These are phyloP conservation scores for Clavariopsis aquatica DNA, from an alignment of 495 filamentous ascomycete genomes.

Conservation along the genomic window DNA sequence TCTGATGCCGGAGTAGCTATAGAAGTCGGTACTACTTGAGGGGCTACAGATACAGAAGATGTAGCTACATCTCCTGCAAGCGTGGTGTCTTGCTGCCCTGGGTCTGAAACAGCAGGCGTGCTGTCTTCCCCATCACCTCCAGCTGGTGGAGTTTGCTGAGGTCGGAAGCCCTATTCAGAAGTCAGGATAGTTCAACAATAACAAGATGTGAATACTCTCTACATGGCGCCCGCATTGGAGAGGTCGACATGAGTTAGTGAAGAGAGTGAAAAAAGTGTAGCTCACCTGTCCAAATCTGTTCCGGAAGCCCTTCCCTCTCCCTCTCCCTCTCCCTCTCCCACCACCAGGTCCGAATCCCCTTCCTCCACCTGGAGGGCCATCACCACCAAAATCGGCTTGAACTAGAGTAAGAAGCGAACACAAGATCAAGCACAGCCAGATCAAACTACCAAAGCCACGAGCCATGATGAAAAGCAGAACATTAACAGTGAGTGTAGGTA, in stretches of 20 bases:
- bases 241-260: not conserved
- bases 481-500: not conserved
- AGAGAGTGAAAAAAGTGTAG: not conserved
- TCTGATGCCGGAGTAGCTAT: not conserved
- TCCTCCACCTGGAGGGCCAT: not conserved
- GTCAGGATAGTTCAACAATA: not conserved
- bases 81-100: not conserved
- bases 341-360: not conserved
- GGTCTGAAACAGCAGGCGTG: not conserved
- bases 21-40: not conserved
- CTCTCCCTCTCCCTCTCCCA: not conserved
- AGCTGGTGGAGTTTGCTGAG: not conserved
- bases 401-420: slow-evolving; percentile 19
- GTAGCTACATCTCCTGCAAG: not conserved
- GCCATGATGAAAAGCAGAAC: slow-evolving; percentile 15
- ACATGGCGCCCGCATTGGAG: not conserved
- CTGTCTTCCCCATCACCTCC: not conserved
- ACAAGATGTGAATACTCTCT: not conserved
- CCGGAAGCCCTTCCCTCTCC: not conserved
- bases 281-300: slow-evolving; percentile 8
- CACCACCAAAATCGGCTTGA: not conserved
- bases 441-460: not conserved
- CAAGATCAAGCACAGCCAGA: slow-evolving; percentile 32
- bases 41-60: not conserved
- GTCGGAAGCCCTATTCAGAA: not conserved